Percentiles rank a stretch among this genome's conserved stretches.
These are phyloP conservation scores for Quercus bicolor DNA, from an alignment of 306 rosid genomes.

Conservation along the genomic window DNA sequence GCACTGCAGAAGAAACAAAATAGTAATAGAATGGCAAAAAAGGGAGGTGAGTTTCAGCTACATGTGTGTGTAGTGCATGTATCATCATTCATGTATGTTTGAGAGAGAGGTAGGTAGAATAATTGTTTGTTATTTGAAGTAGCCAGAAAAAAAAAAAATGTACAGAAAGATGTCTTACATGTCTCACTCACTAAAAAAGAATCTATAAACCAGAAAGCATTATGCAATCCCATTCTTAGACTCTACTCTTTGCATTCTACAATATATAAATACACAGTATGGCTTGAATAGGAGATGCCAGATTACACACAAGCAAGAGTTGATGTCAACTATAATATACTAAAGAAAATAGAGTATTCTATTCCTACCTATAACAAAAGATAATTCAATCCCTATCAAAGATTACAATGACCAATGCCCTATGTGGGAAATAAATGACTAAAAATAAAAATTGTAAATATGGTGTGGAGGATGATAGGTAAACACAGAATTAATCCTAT, in stretches of 20 bases:
- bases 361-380: constrained; percentile 28
- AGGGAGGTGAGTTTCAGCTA: neutral
- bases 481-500: constrained; percentile 25
- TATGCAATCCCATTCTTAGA: neutral
- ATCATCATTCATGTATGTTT: too few relatives aligned
- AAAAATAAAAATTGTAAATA: constrained; percentile 23
- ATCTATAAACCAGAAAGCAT: constrained; percentile 12
- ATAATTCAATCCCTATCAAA: constrained; percentile 36
- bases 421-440: constrained; percentile 20
- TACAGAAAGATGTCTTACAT: constrained; percentile 28
- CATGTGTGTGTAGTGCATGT: too few relatives aligned
- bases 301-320: constrained; percentile 38
- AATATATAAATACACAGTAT: constrained; percentile 4
- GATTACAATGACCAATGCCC: constrained; percentile 49
- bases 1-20: neutral
- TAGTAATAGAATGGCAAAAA: neutral
- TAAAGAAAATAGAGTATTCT: constrained; percentile 25
- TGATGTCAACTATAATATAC: constrained; percentile 15
- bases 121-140: constrained; percentile 28
- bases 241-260: constrained; percentile 8
- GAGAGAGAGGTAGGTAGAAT: neutral
- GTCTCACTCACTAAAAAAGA: constrained; percentile 19
- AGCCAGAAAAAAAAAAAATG: constrained; percentile 24
- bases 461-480: constrained; percentile 23
- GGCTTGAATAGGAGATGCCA: constrained; percentile 28